A percentile compares a stretch with the other conserved stretches of the same genome.
These are phyloP conservation scores for Globisporangium echinulatum DNA, from an alignment of 352 stramenopile genomes.

Conservation along the genomic window DNA sequence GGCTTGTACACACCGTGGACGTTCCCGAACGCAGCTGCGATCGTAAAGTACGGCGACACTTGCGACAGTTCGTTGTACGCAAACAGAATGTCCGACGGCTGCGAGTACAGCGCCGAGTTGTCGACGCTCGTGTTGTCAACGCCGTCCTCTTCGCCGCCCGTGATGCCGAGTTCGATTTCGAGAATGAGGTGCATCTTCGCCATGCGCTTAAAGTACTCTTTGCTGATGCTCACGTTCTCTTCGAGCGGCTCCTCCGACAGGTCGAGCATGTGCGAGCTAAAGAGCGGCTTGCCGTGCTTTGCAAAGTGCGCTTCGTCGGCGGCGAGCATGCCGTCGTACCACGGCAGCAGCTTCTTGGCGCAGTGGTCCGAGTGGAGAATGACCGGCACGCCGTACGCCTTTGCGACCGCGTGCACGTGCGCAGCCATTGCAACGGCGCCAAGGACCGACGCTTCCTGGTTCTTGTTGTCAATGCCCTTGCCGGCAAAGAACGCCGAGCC, in stretches of 20 bases:
- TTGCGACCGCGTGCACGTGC: slow-evolving; percentile 95
- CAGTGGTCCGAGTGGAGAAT: slow-evolving; percentile 99
- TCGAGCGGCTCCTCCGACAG: slow-evolving; percentile 97
- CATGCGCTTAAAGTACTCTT: slow-evolving; percentile 98
- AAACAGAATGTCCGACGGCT: slow-evolving; percentile 93
- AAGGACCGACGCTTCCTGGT: slow-evolving; percentile 80
- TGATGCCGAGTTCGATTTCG: slow-evolving; percentile 98
- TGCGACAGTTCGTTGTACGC: slow-evolving; percentile 93
- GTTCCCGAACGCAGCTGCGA: slow-evolving; percentile 95
- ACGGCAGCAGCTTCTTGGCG: slow-evolving; percentile 97
- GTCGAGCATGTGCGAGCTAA: slow-evolving; percentile 98
- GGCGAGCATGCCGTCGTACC: slow-evolving; percentile 96
- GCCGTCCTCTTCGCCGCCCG: slow-evolving; percentile 97
- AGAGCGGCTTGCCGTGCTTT: slow-evolving; percentile 92
- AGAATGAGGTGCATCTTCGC: slow-evolving; percentile 94
- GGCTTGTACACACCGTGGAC: slow-evolving; percentile 98
- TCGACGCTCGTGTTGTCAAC: slow-evolving; percentile 96
- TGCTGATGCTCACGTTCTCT: slow-evolving; percentile 97
- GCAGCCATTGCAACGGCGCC: slow-evolving; percentile 89
- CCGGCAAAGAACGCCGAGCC: slow-evolving; percentile 95
- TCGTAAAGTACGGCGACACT: slow-evolving; percentile 92
- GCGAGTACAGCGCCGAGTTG: slow-evolving; percentile 90
- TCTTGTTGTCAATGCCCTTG: slow-evolving; percentile 95
- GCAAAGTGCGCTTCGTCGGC: slow-evolving; percentile 96
- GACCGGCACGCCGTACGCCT: slow-evolving; percentile 95